Evolutionary conservation across 2,329 filamentous ascomycete genomes (phyloP), one percentile per base, ranked within the genome.

Genomic region (Penicillium sclerotigenum): DNA sequence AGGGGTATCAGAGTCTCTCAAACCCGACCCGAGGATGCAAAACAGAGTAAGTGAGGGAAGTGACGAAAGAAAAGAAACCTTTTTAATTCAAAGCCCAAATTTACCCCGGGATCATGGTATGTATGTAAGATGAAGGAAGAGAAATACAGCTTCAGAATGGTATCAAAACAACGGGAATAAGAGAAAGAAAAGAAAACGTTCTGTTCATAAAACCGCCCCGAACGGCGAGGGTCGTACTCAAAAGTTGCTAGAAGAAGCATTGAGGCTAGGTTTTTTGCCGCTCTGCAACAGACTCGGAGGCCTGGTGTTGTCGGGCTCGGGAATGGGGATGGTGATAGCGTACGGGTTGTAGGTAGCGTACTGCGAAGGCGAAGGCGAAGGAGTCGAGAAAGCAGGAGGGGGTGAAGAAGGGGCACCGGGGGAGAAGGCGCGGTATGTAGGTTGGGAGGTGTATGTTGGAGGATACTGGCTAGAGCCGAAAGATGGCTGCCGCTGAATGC

Each of bases 281-380:
- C 70, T 73, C 58, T 75, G 71, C 52, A 76, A 59, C 33, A 76
- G 61, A 68, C 71, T 76, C 10, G 75, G 74, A 34, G 74, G 72
- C 58, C 73, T 66, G 56, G 69, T 66, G 57, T 64, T 55, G 28
- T 68, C 65, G 29, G 61, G 57, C 42, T 66, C 60, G 36, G 48
- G 33, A 43, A 65, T 55, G 16, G 55, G 36, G 51, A 57, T 41
- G 36, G 26, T 5, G 26, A 18, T 33, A 28, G 51, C n/a, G 45
- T 59, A 36, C 57, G 59, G 36, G 53, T 60, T 13, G 26, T 62
- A 58, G 18, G 51, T 41, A 11, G 53, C 41, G 20, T 62, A 62
- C 29, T 58, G 54, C 4, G 57, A 60, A 10, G 54, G 54, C 4
- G 57, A 60, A 10, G 54, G 52, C 6, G 59, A 51, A 10, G 56